Conservation (phyloP, 2,329 filamentous ascomycete species). For the Phialophora macrospora region DNA sequence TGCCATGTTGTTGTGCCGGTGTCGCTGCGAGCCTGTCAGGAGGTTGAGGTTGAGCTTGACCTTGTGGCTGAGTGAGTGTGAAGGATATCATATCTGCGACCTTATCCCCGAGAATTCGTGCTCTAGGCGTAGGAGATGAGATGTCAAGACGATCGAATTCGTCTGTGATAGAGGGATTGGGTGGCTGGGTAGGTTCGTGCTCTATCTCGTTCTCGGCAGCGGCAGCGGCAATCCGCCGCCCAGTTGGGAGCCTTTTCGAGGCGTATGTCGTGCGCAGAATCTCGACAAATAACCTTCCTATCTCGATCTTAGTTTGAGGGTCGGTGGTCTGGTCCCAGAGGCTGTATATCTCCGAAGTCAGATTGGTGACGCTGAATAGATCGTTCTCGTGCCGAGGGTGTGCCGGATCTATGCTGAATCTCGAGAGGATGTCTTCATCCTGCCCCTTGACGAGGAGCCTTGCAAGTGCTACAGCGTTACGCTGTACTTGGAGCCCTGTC, state of each 20-base stretch:
- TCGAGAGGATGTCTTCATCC: background rate
- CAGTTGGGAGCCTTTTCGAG: background rate
- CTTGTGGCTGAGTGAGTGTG: conserved; percentile 22
- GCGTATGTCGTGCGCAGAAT: conserved; percentile 27
- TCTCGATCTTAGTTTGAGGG: conserved; percentile 23
- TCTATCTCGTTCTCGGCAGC: background rate
- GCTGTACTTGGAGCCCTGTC: conserved; percentile 23
- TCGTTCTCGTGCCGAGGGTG: background rate
- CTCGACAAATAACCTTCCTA: conserved; percentile 31
- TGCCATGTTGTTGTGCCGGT: background rate
- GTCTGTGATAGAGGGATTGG: background rate
- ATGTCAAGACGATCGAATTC: background rate
- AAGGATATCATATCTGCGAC: conserved; percentile 22
- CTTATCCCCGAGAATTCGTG: background rate
- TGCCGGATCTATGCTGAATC: background rate
- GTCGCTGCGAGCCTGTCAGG: background rate
- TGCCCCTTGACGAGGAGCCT: conserved; percentile 32
- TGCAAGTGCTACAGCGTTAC: conserved; percentile 21
- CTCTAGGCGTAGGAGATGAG: background rate
- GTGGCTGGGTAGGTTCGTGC: background rate
- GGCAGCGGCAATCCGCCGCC: background rate
- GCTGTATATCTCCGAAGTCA: background rate
- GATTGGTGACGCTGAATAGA: background rate
- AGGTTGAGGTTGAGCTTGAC: background rate
- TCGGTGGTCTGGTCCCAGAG: conserved; percentile 28